A percentile compares a stretch with the other conserved stretches of the same genome.
These are phyloP conservation scores for Colletotrichum sp. DNA, from an alignment of 2,329 filamentous ascomycete species.

Conservation along the genomic window DNA sequence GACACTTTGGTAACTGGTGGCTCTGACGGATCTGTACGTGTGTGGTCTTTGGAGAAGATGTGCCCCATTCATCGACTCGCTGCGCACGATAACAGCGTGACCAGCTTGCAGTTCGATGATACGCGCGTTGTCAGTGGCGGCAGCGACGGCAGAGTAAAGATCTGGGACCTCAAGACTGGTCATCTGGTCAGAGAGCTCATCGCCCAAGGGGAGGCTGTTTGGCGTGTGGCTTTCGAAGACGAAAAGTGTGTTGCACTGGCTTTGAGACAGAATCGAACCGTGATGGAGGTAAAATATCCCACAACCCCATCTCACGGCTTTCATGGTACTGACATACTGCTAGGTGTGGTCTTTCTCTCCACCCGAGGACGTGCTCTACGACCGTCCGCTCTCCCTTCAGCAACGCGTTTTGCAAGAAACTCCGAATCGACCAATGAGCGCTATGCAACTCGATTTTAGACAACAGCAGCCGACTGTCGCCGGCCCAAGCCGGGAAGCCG, in stretches of 20 bases:
- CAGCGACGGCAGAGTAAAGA: constrained; percentile 96
- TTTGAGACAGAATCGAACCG: constrained; percentile 80
- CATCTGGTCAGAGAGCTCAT: constrained; percentile 90
- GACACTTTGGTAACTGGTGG: constrained; percentile 96
- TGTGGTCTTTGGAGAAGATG: constrained; percentile 93
- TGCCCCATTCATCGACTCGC: constrained; percentile 92
- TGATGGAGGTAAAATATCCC: constrained; percentile 86
- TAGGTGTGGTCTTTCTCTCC: constrained; percentile 97
- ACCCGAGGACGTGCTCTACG: constrained; percentile 70
- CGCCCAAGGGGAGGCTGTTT: constrained; percentile 90
- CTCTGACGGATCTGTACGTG: constrained; percentile 92
- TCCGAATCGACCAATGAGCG: constrained; percentile 55
- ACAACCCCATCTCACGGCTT: not conserved
- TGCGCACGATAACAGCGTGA: constrained; percentile 98
- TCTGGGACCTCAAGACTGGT: constrained; percentile 95
- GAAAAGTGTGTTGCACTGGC: constrained; percentile 98
- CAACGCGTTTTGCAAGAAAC: constrained; percentile 49
- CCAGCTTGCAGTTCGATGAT: constrained; percentile 96
- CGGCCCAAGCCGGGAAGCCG: constrained; percentile 35
- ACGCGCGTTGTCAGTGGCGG: constrained; percentile 94
- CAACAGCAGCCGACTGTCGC: constrained; percentile 32
- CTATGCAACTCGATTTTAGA: constrained; percentile 51
- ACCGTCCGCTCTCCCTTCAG: constrained; percentile 55
- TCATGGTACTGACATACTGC: constrained; percentile 29
- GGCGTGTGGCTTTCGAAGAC: constrained; percentile 97